Evolutionary conservation across 352 stramenopile species (phyloP), one percentile per base, ranked within the genome.

Genomic region (Saprolegnia parasitica): DNA sequence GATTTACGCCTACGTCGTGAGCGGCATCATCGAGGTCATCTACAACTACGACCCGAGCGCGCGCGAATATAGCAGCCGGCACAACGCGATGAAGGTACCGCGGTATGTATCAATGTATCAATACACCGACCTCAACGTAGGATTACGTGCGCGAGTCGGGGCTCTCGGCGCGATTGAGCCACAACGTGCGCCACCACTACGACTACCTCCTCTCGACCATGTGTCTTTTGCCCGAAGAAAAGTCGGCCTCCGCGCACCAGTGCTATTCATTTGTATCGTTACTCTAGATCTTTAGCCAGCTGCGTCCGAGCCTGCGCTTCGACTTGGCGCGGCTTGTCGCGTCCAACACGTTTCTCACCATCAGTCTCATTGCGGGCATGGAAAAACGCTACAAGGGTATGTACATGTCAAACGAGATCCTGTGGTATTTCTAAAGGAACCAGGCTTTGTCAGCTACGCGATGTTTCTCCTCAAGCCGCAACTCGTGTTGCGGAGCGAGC

Each of bases 281-380:
- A 15, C 32, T 11, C 29, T 72, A 93, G 86, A 77, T 94, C n/a
- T 94, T 94, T 45, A 81, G 89, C 67, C 86, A 89, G 45, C 81
- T 94, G 76, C 80, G 77, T 46, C 86, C 86, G n/a, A 94, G 77
- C 72, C 67, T 94, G 20, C 86, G 86, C 61, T 94, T 92, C 65
- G 86, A 94, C 63, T 74, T 89, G 39, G 86, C 84, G 13, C 84
- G 86, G 0, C 66, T 94, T 20, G 86, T 94, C 13, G 84, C 86
- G 0, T 81, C 80, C 13, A 85, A 94, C 55, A 89, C 78, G 39
- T 76, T 94, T 29, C 90, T 94, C 56, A 76, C 83, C n/a, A 94
- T 94, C 68, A 80, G 81, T 21, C 74, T 94, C 54, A 90, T 94
- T 54, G 91, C 84, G 0, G 81, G 90, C 13, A 94, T 94, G 84